Conservation (phyloP, 352 stramenopile species). For the Thalassiosira gravida region DNA sequence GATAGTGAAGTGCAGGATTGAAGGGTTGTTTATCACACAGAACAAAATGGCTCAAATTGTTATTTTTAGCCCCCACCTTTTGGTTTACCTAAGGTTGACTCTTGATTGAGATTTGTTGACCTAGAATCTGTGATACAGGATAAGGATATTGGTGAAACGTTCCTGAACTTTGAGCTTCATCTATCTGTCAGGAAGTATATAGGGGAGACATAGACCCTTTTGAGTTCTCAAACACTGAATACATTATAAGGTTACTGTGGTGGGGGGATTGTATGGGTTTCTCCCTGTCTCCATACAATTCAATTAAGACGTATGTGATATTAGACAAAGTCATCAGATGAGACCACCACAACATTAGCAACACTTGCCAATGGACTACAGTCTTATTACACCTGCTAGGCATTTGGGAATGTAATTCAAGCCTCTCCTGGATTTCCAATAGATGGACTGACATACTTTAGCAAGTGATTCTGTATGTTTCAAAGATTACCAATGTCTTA, state of each 20-base stretch:
- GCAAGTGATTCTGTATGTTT: slow-evolving; percentile 53
- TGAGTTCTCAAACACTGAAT: neutral
- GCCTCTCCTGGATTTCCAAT: slow-evolving; percentile 50
- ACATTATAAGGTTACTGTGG: neutral
- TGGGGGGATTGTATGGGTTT: neutral
- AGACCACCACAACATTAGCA: neutral
- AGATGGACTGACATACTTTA: slow-evolving; percentile 21
- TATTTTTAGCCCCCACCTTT: slow-evolving; percentile 64
- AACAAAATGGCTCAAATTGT: slow-evolving; percentile 59
- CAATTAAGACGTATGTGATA: neutral
- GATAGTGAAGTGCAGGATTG: slow-evolving; percentile 36
- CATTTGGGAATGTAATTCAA: neutral
- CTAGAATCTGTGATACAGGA: slow-evolving; percentile 43
- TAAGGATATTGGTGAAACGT: slow-evolving; percentile 69
- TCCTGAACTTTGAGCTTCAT: slow-evolving; percentile 70
- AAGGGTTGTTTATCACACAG: slow-evolving; percentile 71
- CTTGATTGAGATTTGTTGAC: slow-evolving; percentile 43
- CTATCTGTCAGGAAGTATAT: slow-evolving; percentile 7
- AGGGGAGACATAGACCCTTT: slow-evolving; percentile 32
- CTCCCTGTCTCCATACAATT: neutral
- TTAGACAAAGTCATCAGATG: neutral
- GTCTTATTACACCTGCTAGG: neutral
- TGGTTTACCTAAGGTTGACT: slow-evolving; percentile 57
- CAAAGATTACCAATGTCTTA: slow-evolving; percentile 49
- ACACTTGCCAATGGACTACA: neutral